Base-by-base conservation (phyloP, 1,284 basidiomycete species). In the Ustilago xerochloae region DNA sequence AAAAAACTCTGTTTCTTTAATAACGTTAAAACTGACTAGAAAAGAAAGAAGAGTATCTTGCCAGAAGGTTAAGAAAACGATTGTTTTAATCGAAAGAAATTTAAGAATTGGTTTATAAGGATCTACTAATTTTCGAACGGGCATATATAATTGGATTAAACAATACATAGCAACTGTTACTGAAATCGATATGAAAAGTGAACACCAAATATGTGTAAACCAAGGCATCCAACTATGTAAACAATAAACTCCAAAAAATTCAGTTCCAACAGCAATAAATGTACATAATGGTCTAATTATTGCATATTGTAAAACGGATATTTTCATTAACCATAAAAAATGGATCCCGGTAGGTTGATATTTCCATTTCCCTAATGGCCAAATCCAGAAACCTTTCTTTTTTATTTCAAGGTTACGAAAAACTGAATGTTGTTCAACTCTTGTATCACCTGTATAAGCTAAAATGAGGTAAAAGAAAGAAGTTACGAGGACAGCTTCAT, bases 11-110 rank as follows among this genome's bases (percentile, higher is more conserved):
- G 75, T 66, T 79, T 89, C 87, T 84, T 91, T 91, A 71, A 93
- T 88, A 3, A 90, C 87, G 0, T 87, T 88, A 54, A 90, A 86
- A 84, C 88, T 86, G 38, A 87, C 87, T n/a, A 92, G 87, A 6
- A 89, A 68, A 3, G 89, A 88, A 16, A 92, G 86, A 41, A 89
- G 86, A 0, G 88, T 89, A 9, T 89, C 88, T 83, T 92, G 91
- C 91, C 91, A 92, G 79, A 93, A 92, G 13, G 90, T 91, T 36
- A 92, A 86, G 81, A 92, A 92, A 0, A 92, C 91, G 61, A 91
- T 90, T 57, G 90, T 89, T 81, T 92, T 92, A 81, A 91, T 86
- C 7, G 90, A 87, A 77, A 91, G 58, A 38, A 76, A 79, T 79
- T 92, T 92, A 41, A 92, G 85, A 16, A 93, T 82, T 2, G 91